Base-by-base conservation (phyloP, 768 basidiomycete genomes). In the Russula sp. region DNA sequence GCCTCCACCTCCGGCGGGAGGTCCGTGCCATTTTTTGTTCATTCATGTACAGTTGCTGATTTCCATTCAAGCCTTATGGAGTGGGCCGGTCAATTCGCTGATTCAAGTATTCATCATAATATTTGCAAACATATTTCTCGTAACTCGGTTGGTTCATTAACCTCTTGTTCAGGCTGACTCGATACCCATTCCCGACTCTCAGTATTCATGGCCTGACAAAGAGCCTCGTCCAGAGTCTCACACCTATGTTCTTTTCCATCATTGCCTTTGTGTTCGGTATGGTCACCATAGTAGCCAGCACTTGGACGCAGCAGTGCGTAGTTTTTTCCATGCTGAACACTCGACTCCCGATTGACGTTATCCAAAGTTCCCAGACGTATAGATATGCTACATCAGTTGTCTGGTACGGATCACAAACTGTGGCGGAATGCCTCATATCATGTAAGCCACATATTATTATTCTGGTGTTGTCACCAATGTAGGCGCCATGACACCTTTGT, bases 41-140 rank as follows among this genome's bases (percentile, higher is more conserved):
- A 22, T 52, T 44, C 59, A 53, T 20, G 7, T 26, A 0, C n/a
- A 0, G n/a, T 32, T 61, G 10, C 40, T 61, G 42, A 61, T 24
- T 53, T 16, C 22, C 22, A 60, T 13, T 30, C n/a, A 44, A 61
- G 59, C 28, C 36, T 30, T 32, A 44, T 61, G 59, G 59, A 30
- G 16, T 14, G 59, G 51, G 22, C 59, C 59, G 1, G 22, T 2
- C 28, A 61, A 61, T 53, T 61, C 59, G 5, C 0, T 61, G 16
- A 18, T 26, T 44, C 59, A 61, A 53, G 11, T 61, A 28, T 24
- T 44, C 3, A 53, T 61, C 11, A 53, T 61, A 10, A 1, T 61
- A 10, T 11, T 34, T 14, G 51, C 59, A 8, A 60, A 60, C 38
- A 3, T 6, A 9, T 51, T 28, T 52, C 59, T 60, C n/a, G 26